A percentile compares a stretch with the other conserved stretches of the same genome.
phyloP scores from a whole-genome alignment of 139 green algal genomes.

The Chlamydomonas eustigma region DNA sequence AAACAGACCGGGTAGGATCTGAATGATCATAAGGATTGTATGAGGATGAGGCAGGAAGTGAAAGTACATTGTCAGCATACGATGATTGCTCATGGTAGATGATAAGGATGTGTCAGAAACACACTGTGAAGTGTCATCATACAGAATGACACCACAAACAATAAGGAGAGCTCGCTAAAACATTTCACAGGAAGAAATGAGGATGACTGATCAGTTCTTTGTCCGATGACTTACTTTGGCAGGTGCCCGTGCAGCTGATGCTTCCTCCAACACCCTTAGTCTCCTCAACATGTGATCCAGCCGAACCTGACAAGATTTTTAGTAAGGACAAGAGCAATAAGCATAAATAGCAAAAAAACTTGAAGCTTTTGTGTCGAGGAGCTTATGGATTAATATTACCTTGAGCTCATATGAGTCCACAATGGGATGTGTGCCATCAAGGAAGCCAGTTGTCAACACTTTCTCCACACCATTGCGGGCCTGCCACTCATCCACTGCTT shows the following conservation, averaged over 20 bases:
- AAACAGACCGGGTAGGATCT: conserved; percentile 52
- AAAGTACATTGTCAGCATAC: too few species aligned
- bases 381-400: too few species aligned
- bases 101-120: too few species aligned
- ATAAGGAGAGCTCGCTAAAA: too few species aligned
- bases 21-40: neutral
- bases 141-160: too few species aligned
- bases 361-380: neutral
- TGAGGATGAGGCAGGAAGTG: too few species aligned
- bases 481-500: conserved; percentile 67
- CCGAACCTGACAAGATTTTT: conserved; percentile 63
- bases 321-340: neutral
- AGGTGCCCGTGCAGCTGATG: conserved; percentile 11
- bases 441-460: conserved; percentile 76
- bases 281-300: conserved; percentile 82
- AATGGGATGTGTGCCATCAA: conserved; percentile 73
- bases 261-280: conserved; percentile 62
- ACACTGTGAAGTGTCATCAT: too few species aligned
- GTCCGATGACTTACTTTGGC: neutral
- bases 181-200: too few species aligned
- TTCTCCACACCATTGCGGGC: conserved; percentile 28
- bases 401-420: conserved; percentile 87
- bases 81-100: too few species aligned
- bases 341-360: neutral
- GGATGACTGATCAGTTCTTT: too few species aligned